Base-by-base conservation (phyloP, 306 rosid genomes). In the Mimosa pudica region DNA sequence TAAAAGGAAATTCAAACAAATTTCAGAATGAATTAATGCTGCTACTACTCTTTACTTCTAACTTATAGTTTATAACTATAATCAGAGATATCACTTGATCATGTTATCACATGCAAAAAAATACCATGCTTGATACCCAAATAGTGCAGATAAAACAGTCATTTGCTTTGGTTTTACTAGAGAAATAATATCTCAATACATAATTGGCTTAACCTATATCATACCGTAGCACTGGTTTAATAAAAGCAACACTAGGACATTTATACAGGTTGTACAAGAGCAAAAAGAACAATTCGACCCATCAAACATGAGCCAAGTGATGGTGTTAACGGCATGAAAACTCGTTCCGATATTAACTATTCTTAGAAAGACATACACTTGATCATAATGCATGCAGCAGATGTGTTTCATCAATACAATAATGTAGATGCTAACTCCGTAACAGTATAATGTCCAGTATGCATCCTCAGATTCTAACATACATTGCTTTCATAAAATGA, bases 1-100 rank as follows among this genome's bases (percentile, higher is more conserved):
- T 4, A 77, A 48, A 77, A 66, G 46, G 62, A n/a, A 48, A 69
- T 60, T 54, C 49, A 60, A 81, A 68, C 16, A 67, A 44, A 77
- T 17, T 58, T 68, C 73, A 73, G 33, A 70, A 82, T 45, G 73
- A 64, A 69, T 74, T 36, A 47, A 69, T 42, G 69, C 70, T 67
- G 41, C 35, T n/a, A 45, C 52, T 66, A 73, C 24, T 81, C 70
- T 57, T 78, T n/a, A 66, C n/a, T 64, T 58, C 61, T n/a, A 41
- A 48, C 76, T 71, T 4, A 80, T 36, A 1, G 33, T 17, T 42
- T 14, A 42, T 17, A 41, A 72, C 74, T 72, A 68, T 55, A 58
- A 60, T 51, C 33, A 80, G 82, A 77, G 32, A 52, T 58, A 20
- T 76, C 66, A 55, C 32, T 13, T 41, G 49, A 32, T 8, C 67